These are phyloP conservation scores for Phlegmacium glaucopus DNA, from an alignment of 768 basidiomycete species.

Conservation along the genomic window DNA sequence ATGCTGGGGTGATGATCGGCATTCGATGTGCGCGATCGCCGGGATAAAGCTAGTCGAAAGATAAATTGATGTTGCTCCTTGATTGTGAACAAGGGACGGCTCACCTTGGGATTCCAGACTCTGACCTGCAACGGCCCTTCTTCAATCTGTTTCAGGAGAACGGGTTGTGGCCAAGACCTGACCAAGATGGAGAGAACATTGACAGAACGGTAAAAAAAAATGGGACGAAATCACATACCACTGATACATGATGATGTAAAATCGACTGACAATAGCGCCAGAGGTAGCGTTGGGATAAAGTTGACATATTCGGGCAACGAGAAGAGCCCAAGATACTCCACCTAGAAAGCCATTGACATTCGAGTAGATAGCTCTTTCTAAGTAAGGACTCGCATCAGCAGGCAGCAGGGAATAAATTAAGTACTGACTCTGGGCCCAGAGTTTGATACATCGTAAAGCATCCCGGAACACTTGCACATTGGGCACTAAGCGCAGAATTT, in stretches of 20 bases:
- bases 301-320: slow-evolving; percentile 99
- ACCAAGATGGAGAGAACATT: slow-evolving; percentile 2
- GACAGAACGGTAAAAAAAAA: neutral
- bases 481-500: slow-evolving; percentile 92
- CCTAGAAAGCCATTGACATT: slow-evolving; percentile 98
- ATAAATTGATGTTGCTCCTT: neutral
- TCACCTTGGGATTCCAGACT: slow-evolving; percentile 96
- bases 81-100: slow-evolving; percentile 1
- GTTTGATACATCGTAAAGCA: slow-evolving; percentile 90
- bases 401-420: neutral
- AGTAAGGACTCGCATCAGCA: neutral
- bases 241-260: slow-evolving; percentile 98
- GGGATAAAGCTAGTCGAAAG: slow-evolving; percentile 69
- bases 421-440: slow-evolving; percentile 91
- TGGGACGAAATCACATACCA: slow-evolving; percentile 53
- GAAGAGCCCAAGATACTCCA: slow-evolving; percentile 98
- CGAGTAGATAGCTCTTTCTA: slow-evolving; percentile 91
- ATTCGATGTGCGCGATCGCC: slow-evolving; percentile 93
- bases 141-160: slow-evolving; percentile 95
- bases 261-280: slow-evolving; percentile 93
- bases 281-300: slow-evolving; percentile 94
- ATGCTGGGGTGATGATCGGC: slow-evolving; percentile 99
- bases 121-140: slow-evolving; percentile 90
- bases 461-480: slow-evolving; percentile 94
- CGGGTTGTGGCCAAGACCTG: slow-evolving; percentile 98